Evolutionary conservation across 116 monocot species (phyloP).

Genomic region (Posidonia oceanica): DNA sequence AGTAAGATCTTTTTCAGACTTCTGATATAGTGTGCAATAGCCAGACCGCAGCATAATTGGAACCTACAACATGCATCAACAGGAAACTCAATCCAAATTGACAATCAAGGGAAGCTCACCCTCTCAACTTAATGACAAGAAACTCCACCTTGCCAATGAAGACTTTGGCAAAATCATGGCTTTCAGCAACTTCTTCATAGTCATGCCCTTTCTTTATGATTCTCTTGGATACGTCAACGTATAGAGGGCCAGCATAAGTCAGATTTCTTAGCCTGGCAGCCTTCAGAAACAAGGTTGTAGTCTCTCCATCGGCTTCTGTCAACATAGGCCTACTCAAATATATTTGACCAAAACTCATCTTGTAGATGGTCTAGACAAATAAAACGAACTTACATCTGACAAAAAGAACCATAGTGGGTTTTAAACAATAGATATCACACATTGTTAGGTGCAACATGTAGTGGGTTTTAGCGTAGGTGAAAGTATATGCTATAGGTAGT

Average conservation of each 20-base stretch:
- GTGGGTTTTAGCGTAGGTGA: too few species aligned
- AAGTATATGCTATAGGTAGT: too few species aligned
- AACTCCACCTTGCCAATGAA: constrained; percentile 80
- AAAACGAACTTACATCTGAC: too few species aligned
- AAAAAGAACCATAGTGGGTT: not conserved
- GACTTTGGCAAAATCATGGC: constrained; percentile 88
- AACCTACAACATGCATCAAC: constrained; percentile 30
- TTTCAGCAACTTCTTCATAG: constrained; percentile 89
- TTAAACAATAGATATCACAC: too few species aligned
- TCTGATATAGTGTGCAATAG: constrained; percentile 91
- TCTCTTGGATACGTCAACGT: constrained; percentile 84
- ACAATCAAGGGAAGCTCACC: not conserved
- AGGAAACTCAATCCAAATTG: not conserved
- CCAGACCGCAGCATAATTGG: constrained; percentile 95
- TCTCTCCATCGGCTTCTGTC: constrained; percentile 97
- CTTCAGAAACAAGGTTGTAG: constrained; percentile 86
- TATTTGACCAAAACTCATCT: constrained; percentile 95
- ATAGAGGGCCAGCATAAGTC: constrained; percentile 88
- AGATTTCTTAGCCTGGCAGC: constrained; percentile 84
- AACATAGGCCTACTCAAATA: constrained; percentile 97
- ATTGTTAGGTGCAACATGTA: too few species aligned
- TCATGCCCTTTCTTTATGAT: constrained; percentile 97
- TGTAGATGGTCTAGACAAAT: constrained; percentile 87
- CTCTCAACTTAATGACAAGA: not conserved
- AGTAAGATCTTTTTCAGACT: constrained; percentile 90